Conservation (phyloP, 2,329 filamentous ascomycete species). For the Cladosporium sp. region DNA sequence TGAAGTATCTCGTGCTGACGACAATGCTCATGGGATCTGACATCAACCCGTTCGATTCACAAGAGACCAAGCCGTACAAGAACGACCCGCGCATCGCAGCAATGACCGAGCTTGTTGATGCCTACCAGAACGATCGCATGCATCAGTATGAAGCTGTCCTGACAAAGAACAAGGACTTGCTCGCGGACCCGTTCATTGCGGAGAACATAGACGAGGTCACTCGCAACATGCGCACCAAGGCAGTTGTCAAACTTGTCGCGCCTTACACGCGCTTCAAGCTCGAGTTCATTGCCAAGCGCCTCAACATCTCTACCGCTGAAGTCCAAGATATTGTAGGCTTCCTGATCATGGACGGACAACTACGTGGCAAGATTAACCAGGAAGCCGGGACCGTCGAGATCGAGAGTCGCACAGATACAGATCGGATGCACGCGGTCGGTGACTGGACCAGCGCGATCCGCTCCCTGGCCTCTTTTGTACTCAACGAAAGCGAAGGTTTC, state of each 20-base stretch:
- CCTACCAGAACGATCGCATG: constrained; percentile 94
- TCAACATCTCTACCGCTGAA: constrained; percentile 82
- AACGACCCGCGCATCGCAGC: constrained; percentile 91
- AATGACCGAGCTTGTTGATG: constrained; percentile 96
- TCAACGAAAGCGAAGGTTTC: constrained; percentile 78
- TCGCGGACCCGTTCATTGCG: constrained; percentile 92
- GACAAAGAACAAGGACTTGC: constrained; percentile 81
- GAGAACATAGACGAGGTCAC: constrained; percentile 99
- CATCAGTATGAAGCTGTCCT: constrained; percentile 87
- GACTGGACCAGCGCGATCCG: constrained; percentile 72
- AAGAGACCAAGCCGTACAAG: constrained; percentile 98
- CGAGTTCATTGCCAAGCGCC: constrained; percentile 80
- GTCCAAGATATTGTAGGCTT: constrained; percentile 96
- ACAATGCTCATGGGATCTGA: constrained; percentile 98
- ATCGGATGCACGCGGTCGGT: constrained; percentile 71
- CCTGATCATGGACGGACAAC: constrained; percentile 85
- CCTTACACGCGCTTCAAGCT: constrained; percentile 93
- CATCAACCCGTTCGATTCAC: constrained; percentile 98
- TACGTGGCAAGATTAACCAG: constrained; percentile 87
- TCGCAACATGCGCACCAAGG: constrained; percentile 96
- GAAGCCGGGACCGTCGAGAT: constrained; percentile 82
- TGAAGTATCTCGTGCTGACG: constrained; percentile 93
- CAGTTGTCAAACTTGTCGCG: constrained; percentile 86
- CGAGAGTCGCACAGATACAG: constrained; percentile 69
- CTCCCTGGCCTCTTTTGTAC: constrained; percentile 68